Evolutionary conservation across 225 moss, liverwort and hornwort species (phyloP).

Genomic region (Straminergon stramineum): DNA sequence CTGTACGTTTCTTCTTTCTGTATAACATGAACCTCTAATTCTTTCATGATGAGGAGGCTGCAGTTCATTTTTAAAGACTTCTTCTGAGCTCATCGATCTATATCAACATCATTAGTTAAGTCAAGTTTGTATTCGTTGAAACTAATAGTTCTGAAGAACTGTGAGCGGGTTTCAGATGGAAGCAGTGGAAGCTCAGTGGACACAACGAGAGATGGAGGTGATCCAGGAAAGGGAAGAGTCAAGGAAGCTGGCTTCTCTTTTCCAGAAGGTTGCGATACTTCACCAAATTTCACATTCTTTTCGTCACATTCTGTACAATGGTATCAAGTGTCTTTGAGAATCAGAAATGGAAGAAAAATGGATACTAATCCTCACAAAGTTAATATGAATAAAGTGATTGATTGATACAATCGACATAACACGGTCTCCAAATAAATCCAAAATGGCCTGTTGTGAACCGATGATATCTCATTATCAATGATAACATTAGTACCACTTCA

Average conservation of each 20-base stretch:
- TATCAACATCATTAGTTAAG: background rate
- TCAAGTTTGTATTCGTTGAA: background rate
- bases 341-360: background rate
- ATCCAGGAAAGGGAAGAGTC: slow-evolving; percentile 32
- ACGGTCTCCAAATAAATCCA: background rate
- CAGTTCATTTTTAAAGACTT: background rate
- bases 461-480: background rate
- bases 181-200: slow-evolving; percentile 45
- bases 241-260: slow-evolving; percentile 29
- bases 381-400: background rate
- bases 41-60: background rate
- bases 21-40: background rate
- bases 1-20: slow-evolving; percentile 1
- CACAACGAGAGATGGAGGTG: slow-evolving; percentile 39
- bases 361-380: background rate
- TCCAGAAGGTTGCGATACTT: slow-evolving; percentile 24
- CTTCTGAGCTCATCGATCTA: background rate
- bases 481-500: background rate
- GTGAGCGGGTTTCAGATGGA: slow-evolving; percentile 21
- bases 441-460: background rate
- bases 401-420: background rate
- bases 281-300: background rate
- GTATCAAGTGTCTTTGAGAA: background rate
- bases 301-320: background rate
- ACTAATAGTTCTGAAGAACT: background rate